phyloP scores from a whole-genome alignment of 75 land plant species.

The Pinus taeda region DNA sequence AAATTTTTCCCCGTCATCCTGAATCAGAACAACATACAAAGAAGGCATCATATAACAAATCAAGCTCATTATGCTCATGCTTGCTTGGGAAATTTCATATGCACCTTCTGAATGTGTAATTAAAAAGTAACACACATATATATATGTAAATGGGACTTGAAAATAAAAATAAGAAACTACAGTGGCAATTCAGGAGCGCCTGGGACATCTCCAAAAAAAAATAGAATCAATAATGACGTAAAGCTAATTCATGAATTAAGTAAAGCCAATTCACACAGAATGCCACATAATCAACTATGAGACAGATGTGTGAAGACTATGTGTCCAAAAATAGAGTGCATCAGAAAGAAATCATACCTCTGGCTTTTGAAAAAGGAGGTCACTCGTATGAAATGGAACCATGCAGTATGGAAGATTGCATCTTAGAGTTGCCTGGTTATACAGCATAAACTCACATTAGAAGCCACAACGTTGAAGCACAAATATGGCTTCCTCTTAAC shows the following conservation, averaged over 20 bases:
- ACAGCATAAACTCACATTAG: neutral
- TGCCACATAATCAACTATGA: neutral
- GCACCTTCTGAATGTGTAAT: neutral
- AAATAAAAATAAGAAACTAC: too few relatives aligned
- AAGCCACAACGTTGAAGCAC: neutral
- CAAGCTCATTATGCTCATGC: neutral
- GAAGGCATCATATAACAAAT: neutral
- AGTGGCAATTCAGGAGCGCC: too few relatives aligned
- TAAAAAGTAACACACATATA: too few relatives aligned
- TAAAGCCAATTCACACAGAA: neutral
- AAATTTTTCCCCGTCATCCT: slow-evolving; percentile 68
- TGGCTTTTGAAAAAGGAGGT: slow-evolving; percentile 49
- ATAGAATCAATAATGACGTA: neutral
- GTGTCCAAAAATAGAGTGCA: neutral
- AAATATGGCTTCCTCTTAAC: neutral
- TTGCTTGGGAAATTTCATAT: neutral
- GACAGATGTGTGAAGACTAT: neutral
- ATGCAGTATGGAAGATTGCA: slow-evolving; percentile 66
- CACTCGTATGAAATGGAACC: slow-evolving; percentile 55
- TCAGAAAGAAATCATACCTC: slow-evolving; percentile 33
- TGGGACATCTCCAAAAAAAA: too few relatives aligned
- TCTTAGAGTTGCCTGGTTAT: slow-evolving; percentile 52
- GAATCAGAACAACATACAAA: neutral
- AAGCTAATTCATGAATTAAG: too few relatives aligned
- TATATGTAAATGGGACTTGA: too few relatives aligned